phyloP scores from a whole-genome alignment of 306 rosid species.

The Glycine tomentella region DNA sequence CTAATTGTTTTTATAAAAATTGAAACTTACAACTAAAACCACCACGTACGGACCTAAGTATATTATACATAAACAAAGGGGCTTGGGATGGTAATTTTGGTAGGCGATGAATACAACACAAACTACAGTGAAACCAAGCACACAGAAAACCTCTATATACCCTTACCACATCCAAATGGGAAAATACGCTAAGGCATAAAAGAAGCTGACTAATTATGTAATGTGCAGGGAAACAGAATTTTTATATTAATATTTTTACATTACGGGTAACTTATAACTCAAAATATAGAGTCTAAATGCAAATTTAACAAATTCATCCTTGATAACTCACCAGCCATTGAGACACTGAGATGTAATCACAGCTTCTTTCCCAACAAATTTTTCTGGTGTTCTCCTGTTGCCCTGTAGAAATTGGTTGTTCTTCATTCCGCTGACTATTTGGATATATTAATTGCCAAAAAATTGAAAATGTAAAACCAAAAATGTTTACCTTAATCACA shows the following conservation, averaged over 20 bases:
- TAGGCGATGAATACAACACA: not conserved
- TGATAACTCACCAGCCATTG: slow-evolving; percentile 92
- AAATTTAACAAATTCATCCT: slow-evolving; percentile 43
- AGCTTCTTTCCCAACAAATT: slow-evolving; percentile 99
- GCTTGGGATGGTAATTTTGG: not conserved
- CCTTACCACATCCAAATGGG: not conserved
- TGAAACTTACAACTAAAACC: too few species aligned
- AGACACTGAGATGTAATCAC: slow-evolving; percentile 98
- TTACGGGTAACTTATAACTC: slow-evolving; percentile 11
- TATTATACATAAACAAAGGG: not conserved
- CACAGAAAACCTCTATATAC: not conserved
- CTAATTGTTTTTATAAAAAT: too few species aligned
- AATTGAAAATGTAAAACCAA: slow-evolving; percentile 34
- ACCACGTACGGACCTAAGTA: too few species aligned
- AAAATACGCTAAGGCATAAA: not conserved
- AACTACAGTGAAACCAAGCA: slow-evolving; percentile 19
- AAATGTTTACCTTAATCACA: slow-evolving; percentile 75
- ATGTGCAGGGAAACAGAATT: slow-evolving; percentile 1
- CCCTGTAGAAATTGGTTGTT: slow-evolving; percentile 71
- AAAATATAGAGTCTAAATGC: slow-evolving; percentile 23
- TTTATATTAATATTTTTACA: not conserved
- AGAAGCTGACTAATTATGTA: slow-evolving; percentile 5
- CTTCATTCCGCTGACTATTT: slow-evolving; percentile 26
- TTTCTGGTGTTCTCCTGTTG: slow-evolving; percentile 94
- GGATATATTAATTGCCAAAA: slow-evolving; percentile 12